Evolutionary conservation across 495 filamentous ascomycete genomes (phyloP), one percentile per base, ranked within the genome.

Genomic region (Penicillium crystallinum): DNA sequence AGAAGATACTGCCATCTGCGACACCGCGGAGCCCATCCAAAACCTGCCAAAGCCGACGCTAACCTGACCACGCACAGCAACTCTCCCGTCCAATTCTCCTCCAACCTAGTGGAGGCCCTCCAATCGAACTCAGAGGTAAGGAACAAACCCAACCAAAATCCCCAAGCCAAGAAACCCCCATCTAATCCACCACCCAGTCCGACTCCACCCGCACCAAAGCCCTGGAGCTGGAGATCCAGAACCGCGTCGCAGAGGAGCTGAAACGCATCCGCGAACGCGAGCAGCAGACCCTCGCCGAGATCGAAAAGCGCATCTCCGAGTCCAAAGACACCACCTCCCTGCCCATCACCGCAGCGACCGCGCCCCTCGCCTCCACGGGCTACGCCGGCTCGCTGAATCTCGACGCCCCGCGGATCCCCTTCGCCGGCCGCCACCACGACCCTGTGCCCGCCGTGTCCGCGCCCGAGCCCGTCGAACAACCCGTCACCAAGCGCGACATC

Each of bases 201-300:
- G 90, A 98, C 74, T 81, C 85, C 41, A 89, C 89, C 55, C 91
- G 93, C 62, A 76, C 84, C 59, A 88, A 88, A 70, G 70, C 82
- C 70, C 72, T 90, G 65, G 93, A 98, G 70, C 83, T 95, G 53
- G 83, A 89, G 56, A 87, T 97, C 65, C 90, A 97, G 74, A 72
- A 78, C 57, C 95, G 95, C 71, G 90, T 97, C 54, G 79, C 83
- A 60, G 73, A 82, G 56, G 95, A 97, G 70, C 86, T 98, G 43
- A 78, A 85, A 57, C 83, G 84, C 44, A 82, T 96, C 47, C 78
- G 77, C 57, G 77, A 83, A 23, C 81, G 87, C 49, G 78, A 84
- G 60, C 75, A 79, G 46, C 65, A 78, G 54, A 78, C 80, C 53
- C 75, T 82, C 50, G 64, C 73, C 62, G 64, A 76, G 55, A 72